A percentile compares a stretch with the other conserved stretches of the same genome.
Conservation (phyloP, 768 basidiomycete species). For the Boletus sp. region DNA sequence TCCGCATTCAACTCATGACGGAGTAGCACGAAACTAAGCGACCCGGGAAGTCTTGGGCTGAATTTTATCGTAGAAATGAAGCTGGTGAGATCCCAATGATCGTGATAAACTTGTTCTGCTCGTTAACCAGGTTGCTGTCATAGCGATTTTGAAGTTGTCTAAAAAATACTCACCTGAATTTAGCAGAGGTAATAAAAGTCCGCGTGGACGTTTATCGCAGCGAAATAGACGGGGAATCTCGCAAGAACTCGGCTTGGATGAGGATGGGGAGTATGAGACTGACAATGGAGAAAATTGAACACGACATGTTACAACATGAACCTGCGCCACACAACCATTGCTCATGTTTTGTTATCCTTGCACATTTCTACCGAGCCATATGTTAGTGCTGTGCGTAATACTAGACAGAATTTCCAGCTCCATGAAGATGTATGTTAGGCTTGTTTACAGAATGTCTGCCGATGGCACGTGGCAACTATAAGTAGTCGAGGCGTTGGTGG, state of each 20-base stretch:
- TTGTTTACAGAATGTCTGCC: slow-evolving; percentile 10
- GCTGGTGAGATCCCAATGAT: slow-evolving; percentile 37
- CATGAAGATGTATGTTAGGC: slow-evolving; percentile 1
- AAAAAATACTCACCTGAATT: slow-evolving; percentile 21
- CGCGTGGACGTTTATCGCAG: slow-evolving; percentile 25
- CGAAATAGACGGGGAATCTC: slow-evolving; percentile 12
- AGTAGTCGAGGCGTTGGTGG: slow-evolving; percentile 18
- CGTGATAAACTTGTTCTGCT: neutral
- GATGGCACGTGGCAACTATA: slow-evolving; percentile 32
- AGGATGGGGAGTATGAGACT: slow-evolving; percentile 22
- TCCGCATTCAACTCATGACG: slow-evolving; percentile 2
- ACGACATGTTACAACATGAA: neutral
- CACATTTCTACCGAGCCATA: neutral
- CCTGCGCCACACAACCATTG: neutral
- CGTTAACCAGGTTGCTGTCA: slow-evolving; percentile 2
- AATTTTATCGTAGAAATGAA: slow-evolving; percentile 56
- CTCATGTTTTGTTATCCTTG: slow-evolving; percentile 1
- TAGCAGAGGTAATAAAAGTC: slow-evolving; percentile 11
- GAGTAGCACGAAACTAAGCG: slow-evolving; percentile 48
- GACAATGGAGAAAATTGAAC: slow-evolving; percentile 15
- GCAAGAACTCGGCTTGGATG: slow-evolving; percentile 8
- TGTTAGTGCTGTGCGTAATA: slow-evolving; percentile 11
- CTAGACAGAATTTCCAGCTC: neutral
- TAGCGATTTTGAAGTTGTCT: slow-evolving; percentile 29
- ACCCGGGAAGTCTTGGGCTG: slow-evolving; percentile 57